Evolutionary conservation across 108 stramenopile species (phyloP).

Genomic region (Discostella stelligeroides): DNA sequence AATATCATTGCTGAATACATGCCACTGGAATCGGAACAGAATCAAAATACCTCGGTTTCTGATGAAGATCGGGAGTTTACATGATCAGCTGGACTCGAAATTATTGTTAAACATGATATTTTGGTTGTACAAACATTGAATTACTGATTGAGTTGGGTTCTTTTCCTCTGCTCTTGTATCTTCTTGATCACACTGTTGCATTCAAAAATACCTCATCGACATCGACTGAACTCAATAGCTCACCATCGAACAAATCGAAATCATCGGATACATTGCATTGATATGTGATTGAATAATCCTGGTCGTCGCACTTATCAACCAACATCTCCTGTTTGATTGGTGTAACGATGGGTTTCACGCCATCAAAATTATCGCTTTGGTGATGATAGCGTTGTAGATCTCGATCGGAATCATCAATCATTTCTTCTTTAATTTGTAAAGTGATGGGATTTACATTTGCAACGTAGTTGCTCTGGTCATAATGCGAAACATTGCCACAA

Average conservation of each 20-base stretch:
- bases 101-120: too few relatives aligned
- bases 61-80: slow-evolving; percentile 55
- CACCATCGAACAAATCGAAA: slow-evolving; percentile 44
- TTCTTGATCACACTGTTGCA: slow-evolving; percentile 6
- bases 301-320: slow-evolving; percentile 25
- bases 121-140: too few relatives aligned
- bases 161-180: too few relatives aligned
- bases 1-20: slow-evolving; percentile 94
- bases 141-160: too few relatives aligned
- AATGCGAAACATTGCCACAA: too few relatives aligned
- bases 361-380: too few relatives aligned
- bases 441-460: background rate
- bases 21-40: slow-evolving; percentile 60
- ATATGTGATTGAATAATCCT: slow-evolving; percentile 3
- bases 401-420: too few relatives aligned
- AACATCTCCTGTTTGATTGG: background rate
- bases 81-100: slow-evolving; percentile 4
- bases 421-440: background rate
- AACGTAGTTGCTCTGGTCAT: background rate
- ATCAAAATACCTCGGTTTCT: slow-evolving; percentile 39
- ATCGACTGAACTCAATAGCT: slow-evolving; percentile 14
- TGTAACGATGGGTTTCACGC: background rate
- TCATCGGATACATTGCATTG: slow-evolving; percentile 22
- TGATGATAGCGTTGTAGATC: too few relatives aligned
- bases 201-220: slow-evolving; percentile 25